Conservation (phyloP, 352 stramenopile species). For the Phytopythium delawarense region DNA sequence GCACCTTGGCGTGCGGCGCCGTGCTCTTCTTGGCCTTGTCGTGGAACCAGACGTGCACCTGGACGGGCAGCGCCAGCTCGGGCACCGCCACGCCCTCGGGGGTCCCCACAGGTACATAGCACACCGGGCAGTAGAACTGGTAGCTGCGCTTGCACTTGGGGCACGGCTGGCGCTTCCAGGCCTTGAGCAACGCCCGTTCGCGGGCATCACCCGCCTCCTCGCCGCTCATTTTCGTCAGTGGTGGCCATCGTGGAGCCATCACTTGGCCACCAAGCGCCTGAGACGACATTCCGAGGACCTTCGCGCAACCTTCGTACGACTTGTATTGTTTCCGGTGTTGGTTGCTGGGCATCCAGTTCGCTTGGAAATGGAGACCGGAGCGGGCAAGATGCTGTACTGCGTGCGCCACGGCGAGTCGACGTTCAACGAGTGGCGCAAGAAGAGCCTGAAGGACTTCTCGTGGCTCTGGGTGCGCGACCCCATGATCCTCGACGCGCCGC, state of each 20-base stretch:
- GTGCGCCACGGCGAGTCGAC: conserved; percentile 87
- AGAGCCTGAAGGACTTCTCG: conserved; percentile 77
- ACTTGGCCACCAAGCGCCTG: background rate
- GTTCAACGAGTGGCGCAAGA: conserved; percentile 84
- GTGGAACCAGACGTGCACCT: conserved; percentile 84
- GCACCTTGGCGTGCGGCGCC: conserved; percentile 77
- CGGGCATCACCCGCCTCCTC: background rate
- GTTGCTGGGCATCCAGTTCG: background rate
- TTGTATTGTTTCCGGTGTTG: background rate
- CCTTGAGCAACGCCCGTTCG: conserved; percentile 3
- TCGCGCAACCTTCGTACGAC: conserved; percentile 1
- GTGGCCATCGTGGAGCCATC: background rate
- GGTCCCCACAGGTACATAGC: conserved; percentile 56
- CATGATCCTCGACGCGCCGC: conserved; percentile 79
- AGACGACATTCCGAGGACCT: conserved; percentile 1
- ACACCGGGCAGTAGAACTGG: conserved; percentile 86
- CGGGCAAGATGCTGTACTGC: conserved; percentile 74
- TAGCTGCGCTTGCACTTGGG: conserved; percentile 70
- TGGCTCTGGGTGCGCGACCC: conserved; percentile 83
- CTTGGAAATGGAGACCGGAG: background rate
- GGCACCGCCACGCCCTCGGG: conserved; percentile 48
- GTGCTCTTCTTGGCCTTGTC: conserved; percentile 90
- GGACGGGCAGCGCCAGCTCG: conserved; percentile 54
- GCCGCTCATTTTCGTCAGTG: conserved; percentile 2
- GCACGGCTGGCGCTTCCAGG: conserved; percentile 58